Evolutionary conservation across 208 protist genomes (phyloP).

Genomic region (Herpetomonas samuelpessoai): DNA sequence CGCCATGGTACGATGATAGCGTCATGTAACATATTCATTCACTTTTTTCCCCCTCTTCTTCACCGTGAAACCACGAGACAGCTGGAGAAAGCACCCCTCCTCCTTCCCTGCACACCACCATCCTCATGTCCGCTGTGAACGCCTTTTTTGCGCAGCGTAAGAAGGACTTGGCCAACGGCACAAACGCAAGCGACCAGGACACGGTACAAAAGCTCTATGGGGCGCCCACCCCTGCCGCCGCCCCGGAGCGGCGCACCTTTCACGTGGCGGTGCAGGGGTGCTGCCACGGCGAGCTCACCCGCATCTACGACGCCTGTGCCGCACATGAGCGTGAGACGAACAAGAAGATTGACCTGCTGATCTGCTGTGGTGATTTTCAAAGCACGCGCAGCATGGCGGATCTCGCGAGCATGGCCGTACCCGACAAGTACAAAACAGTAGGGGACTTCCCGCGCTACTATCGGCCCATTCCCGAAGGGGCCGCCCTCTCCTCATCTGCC

Average conservation of each 20-base stretch:
- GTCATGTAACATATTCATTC: too few species aligned
- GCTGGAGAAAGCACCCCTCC: too few species aligned
- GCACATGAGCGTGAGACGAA: conserved; percentile 73
- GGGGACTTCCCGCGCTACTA: conserved; percentile 97
- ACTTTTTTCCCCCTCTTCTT: too few species aligned
- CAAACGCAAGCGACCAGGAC: conserved; percentile 13
- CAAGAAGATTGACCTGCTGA: conserved; percentile 94
- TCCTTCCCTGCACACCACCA: too few species aligned
- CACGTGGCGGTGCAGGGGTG: conserved; percentile 97
- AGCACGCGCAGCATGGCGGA: conserved; percentile 91
- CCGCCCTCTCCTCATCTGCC: too few species aligned
- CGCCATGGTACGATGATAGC: too few species aligned
- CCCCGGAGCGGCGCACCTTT: conserved; percentile 21
- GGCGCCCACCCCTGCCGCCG: background rate
- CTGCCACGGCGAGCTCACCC: conserved; percentile 97
- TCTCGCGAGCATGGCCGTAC: conserved; percentile 93
- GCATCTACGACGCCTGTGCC: conserved; percentile 93
- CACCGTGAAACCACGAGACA: too few species aligned
- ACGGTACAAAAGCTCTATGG: conserved; percentile 1
- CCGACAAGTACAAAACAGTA: conserved; percentile 93
- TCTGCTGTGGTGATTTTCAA: conserved; percentile 99
- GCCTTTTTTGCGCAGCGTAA: conserved; percentile 35
- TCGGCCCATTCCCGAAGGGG: background rate
- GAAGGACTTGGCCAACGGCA: conserved; percentile 14
- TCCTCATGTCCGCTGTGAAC: conserved; percentile 35